Conservation (phyloP, 805 yeast species). For the Myxozyma sirexii region DNA sequence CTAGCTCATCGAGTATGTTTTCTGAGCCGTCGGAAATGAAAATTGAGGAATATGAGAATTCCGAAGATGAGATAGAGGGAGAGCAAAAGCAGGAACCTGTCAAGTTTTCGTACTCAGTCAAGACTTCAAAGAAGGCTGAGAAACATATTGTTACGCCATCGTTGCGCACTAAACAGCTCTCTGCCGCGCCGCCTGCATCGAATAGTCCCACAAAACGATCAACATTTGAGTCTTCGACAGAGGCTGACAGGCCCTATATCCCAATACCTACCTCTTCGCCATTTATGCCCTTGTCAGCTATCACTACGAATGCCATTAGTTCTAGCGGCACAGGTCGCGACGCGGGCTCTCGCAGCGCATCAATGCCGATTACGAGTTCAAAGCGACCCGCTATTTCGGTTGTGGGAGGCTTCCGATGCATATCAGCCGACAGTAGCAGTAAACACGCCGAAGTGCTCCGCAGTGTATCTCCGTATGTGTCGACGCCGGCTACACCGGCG, state of each 20-base stretch:
- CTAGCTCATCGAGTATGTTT: slow-evolving; percentile 5
- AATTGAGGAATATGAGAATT: not conserved
- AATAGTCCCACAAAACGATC: not conserved
- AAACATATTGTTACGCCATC: slow-evolving; percentile 13
- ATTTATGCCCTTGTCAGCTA: slow-evolving; percentile 3
- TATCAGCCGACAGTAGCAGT: slow-evolving; percentile 21
- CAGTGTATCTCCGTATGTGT: slow-evolving; percentile 29
- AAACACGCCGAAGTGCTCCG: slow-evolving; percentile 26
- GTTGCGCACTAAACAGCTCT: slow-evolving; percentile 5
- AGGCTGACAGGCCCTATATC: slow-evolving; percentile 21
- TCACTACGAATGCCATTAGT: not conserved
- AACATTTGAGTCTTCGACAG: slow-evolving; percentile 9
- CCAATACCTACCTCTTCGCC: slow-evolving; percentile 21
- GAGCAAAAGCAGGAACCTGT: slow-evolving; percentile 14
- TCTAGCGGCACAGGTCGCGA: not conserved
- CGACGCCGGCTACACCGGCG: slow-evolving; percentile 11
- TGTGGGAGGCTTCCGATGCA: slow-evolving; percentile 32
- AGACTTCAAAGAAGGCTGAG: slow-evolving; percentile 6
- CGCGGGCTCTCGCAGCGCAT: not conserved
- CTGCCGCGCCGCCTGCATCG: slow-evolving; percentile 1
- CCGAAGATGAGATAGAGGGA: not conserved
- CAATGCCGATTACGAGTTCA: slow-evolving; percentile 14
- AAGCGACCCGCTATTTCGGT: slow-evolving; percentile 17
- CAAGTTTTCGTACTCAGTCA: slow-evolving; percentile 25
- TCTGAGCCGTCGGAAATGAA: slow-evolving; percentile 6